These are phyloP conservation scores for Hemerocallis citrina DNA, from an alignment of 106 monocot genomes.

Conservation along the genomic window DNA sequence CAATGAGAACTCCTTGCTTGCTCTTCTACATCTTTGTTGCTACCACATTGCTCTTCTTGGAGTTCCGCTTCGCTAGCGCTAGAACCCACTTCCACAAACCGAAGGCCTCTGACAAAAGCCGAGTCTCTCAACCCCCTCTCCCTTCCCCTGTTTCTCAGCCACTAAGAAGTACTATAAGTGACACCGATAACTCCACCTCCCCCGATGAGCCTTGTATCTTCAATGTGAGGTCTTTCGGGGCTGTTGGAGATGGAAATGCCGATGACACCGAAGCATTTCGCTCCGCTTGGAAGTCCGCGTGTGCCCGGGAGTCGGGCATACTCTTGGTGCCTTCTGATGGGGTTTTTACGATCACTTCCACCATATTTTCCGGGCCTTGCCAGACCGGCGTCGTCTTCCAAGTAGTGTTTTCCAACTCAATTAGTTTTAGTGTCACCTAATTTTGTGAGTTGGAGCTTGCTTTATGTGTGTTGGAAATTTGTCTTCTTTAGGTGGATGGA, in stretches of 20 bases:
- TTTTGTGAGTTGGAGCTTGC: too few relatives aligned
- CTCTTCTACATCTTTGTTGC: slow-evolving; percentile 1
- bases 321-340: slow-evolving; percentile 75
- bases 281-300: slow-evolving; percentile 74
- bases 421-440: neutral
- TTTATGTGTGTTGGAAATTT: too few relatives aligned
- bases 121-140: slow-evolving; percentile 9
- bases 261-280: slow-evolving; percentile 82
- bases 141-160: slow-evolving; percentile 4
- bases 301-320: slow-evolving; percentile 31
- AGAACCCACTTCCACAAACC: slow-evolving; percentile 47
- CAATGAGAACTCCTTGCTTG: neutral
- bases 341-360: slow-evolving; percentile 66
- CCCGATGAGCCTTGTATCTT: slow-evolving; percentile 31
- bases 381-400: slow-evolving; percentile 64
- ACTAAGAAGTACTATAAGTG: neutral
- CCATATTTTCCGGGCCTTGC: slow-evolving; percentile 90
- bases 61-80: neutral
- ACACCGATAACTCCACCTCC: neutral
- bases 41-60: slow-evolving; percentile 2
- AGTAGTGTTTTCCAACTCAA: slow-evolving; percentile 41
- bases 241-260: slow-evolving; percentile 57
- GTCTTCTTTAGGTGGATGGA: slow-evolving; percentile 82
- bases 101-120: neutral
- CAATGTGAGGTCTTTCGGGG: too few relatives aligned